Percentiles rank a stretch among this genome's conserved stretches.
Conservation (phyloP, 2,329 filamentous ascomycete genomes). For the Penicillium digitatum region DNA sequence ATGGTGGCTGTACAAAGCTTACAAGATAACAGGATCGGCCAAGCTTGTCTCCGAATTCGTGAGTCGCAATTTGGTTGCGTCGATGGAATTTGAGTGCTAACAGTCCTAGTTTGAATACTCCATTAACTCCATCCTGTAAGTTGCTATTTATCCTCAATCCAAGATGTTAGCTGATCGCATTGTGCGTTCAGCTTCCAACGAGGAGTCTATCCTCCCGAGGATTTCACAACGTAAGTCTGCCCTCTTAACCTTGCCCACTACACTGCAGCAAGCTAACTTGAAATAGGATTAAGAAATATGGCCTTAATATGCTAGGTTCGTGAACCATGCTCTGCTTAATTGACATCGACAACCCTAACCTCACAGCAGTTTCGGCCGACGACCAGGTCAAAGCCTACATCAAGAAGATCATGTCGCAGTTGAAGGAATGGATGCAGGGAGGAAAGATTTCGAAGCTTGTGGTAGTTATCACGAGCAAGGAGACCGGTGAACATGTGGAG, state of each 20-base stretch:
- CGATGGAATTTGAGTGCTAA: not conserved
- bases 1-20: constrained; percentile 19
- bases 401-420: constrained; percentile 97
- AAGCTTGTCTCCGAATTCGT: constrained; percentile 95
- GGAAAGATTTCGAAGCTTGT: constrained; percentile 97
- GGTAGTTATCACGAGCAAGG: constrained; percentile 93
- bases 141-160: not conserved
- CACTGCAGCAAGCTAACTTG: constrained; percentile 1
- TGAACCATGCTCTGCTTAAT: not conserved
- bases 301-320: constrained; percentile 87
- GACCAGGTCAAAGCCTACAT: constrained; percentile 99
- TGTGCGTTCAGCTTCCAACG: constrained; percentile 67
- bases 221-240: constrained; percentile 76
- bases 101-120: constrained; percentile 82
- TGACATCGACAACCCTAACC: not conserved
- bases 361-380: constrained; percentile 71
- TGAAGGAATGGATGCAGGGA: constrained; percentile 95
- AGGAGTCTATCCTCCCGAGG: constrained; percentile 81
- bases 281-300: constrained; percentile 88
- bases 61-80: constrained; percentile 40
- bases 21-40: constrained; percentile 56
- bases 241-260: not conserved
- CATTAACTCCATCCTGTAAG: constrained; percentile 91
- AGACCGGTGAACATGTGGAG: constrained; percentile 93
- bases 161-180: constrained; percentile 19